These are phyloP conservation scores for Zygotorulaspora sp. DNA, from an alignment of 805 yeast species.

Conservation along the genomic window DNA sequence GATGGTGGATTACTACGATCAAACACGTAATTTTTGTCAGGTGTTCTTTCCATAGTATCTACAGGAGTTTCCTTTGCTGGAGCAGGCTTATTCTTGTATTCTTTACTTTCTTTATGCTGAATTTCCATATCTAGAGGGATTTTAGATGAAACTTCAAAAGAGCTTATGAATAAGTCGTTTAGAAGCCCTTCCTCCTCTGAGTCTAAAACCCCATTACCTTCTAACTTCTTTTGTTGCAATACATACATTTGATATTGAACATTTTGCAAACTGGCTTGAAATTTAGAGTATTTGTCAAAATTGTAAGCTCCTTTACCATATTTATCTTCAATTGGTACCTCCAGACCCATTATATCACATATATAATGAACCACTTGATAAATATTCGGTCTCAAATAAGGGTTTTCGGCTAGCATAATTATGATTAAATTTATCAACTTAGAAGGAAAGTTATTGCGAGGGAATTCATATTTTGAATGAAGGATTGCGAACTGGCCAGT, in stretches of 20 bases:
- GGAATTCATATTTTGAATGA: slow-evolving; percentile 78
- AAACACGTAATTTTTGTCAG: not conserved
- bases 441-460: slow-evolving; percentile 66
- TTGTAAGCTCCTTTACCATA: slow-evolving; percentile 50
- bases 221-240: slow-evolving; percentile 25
- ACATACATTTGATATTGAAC: slow-evolving; percentile 28
- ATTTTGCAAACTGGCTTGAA: slow-evolving; percentile 38
- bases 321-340: slow-evolving; percentile 45
- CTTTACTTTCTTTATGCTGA: slow-evolving; percentile 2
- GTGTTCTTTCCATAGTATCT: not conserved
- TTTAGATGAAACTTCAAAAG: slow-evolving; percentile 31
- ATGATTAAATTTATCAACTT: slow-evolving; percentile 70
- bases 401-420: slow-evolving; percentile 78
- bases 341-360: slow-evolving; percentile 54
- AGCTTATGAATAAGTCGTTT: slow-evolving; percentile 25
- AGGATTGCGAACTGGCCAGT: slow-evolving; percentile 82
- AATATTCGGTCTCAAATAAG: slow-evolving; percentile 77
- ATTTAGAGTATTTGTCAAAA: slow-evolving; percentile 51
- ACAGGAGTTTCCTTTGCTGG: not conserved
- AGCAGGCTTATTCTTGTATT: not conserved
- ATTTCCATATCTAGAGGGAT: slow-evolving; percentile 24
- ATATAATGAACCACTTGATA: slow-evolving; percentile 70
- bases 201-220: slow-evolving; percentile 13
- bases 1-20: slow-evolving; percentile 3
- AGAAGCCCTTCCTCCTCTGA: slow-evolving; percentile 15